These are phyloP conservation scores for Fusarium lateritium DNA, from an alignment of 2,329 filamentous ascomycete genomes.

Conservation along the genomic window DNA sequence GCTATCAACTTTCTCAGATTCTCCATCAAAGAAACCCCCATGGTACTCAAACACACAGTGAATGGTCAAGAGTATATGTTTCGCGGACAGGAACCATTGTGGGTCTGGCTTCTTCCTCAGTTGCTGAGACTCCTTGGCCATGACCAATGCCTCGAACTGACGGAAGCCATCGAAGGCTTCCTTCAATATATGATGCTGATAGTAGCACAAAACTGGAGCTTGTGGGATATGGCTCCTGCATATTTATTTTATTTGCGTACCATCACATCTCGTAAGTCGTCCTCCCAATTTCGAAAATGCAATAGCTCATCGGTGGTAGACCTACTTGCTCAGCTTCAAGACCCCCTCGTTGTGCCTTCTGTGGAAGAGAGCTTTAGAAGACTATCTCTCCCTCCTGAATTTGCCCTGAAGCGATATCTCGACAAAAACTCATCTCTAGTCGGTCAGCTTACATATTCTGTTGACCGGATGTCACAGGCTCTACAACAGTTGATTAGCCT, in stretches of 20 bases:
- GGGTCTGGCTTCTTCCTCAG: conserved; percentile 75
- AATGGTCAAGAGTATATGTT: conserved; percentile 61
- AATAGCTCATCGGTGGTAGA: conserved; percentile 43
- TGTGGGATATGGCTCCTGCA: conserved; percentile 65
- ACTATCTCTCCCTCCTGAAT: conserved; percentile 58
- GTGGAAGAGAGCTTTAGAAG: conserved; percentile 48
- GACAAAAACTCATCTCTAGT: conserved; percentile 43
- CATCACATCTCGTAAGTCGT: conserved; percentile 61
- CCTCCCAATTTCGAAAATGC: background rate
- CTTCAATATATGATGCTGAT: conserved; percentile 64
- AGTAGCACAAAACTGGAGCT: conserved; percentile 58
- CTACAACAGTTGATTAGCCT: conserved; percentile 63
- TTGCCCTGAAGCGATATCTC: conserved; percentile 56
- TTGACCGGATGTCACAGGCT: conserved; percentile 60
- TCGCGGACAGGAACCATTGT: conserved; percentile 73
- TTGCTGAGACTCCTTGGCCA: conserved; percentile 71
- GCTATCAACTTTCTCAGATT: conserved; percentile 84
- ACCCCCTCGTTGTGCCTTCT: conserved; percentile 47
- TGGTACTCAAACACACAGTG: conserved; percentile 69
- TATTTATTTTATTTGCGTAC: conserved; percentile 65
- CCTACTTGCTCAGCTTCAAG: conserved; percentile 55
- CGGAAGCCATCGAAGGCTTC: conserved; percentile 67
- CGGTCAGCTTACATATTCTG: conserved; percentile 56
- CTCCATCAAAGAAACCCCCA: conserved; percentile 81
- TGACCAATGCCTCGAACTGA: conserved; percentile 62